A percentile compares a stretch with the other conserved stretches of the same genome.
Evolutionary conservation across 1,284 basidiomycete genomes (phyloP).

Genomic region (Cerrena zonata): DNA sequence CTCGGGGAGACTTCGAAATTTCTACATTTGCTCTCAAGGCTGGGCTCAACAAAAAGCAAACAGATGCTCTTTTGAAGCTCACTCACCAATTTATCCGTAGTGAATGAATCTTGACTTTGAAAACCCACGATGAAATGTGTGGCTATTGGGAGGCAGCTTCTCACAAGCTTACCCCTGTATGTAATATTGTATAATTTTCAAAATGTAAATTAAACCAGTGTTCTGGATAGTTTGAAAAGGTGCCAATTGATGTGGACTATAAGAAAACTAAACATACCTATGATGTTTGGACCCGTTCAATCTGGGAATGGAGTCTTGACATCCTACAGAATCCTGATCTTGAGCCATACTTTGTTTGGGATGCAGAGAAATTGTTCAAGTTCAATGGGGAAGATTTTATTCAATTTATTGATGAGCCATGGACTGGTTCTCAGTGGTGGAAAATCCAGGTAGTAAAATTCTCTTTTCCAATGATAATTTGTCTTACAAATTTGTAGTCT

Average conservation of each 20-base stretch:
- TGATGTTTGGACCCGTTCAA: slow-evolving; percentile 11
- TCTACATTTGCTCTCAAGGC: slow-evolving; percentile 1
- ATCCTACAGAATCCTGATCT: slow-evolving; percentile 20
- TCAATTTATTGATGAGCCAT: slow-evolving; percentile 25
- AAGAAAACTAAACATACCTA: slow-evolving; percentile 24
- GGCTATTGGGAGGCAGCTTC: slow-evolving; percentile 5
- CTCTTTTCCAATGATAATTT: no score
- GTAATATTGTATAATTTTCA: background rate
- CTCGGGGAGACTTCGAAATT: slow-evolving; percentile 22
- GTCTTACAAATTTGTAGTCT: no score
- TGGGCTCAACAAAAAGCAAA: slow-evolving; percentile 2
- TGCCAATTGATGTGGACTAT: slow-evolving; percentile 18
- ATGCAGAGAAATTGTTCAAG: slow-evolving; percentile 21
- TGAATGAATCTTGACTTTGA: background rate
- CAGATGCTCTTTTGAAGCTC: slow-evolving; percentile 1
- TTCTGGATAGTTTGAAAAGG: slow-evolving; percentile 12
- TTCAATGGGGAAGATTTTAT: slow-evolving; percentile 18
- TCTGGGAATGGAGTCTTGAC: slow-evolving; percentile 25
- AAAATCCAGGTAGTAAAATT: slow-evolving; percentile 26
- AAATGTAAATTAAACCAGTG: background rate
- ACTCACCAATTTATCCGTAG: background rate
- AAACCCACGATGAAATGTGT: background rate
- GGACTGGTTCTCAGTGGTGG: slow-evolving; percentile 26
- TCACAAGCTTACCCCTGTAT: slow-evolving; percentile 3
- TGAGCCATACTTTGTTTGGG: slow-evolving; percentile 22